Conservation (phyloP, 306 rosid species). For the Alnus glutinosa region DNA sequence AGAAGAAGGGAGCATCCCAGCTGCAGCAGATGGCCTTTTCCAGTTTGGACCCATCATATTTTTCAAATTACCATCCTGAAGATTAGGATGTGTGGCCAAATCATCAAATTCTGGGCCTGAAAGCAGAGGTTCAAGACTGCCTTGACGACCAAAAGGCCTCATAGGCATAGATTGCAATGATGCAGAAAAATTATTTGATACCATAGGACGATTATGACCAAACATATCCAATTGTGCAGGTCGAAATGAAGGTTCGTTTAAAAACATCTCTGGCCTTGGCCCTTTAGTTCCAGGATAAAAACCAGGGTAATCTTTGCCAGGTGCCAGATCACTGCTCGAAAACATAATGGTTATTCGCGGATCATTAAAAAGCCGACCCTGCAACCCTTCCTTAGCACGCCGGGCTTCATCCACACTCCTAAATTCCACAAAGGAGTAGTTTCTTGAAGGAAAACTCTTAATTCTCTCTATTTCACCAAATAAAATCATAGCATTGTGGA, state of each 20-base stretch:
- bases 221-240: slow-evolving; percentile 64
- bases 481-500: slow-evolving; percentile 97
- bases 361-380: slow-evolving; percentile 95
- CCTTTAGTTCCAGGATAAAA: slow-evolving; percentile 61
- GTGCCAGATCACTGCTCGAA: slow-evolving; percentile 77
- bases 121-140: slow-evolving; percentile 61
- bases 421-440: slow-evolving; percentile 88
- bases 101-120: slow-evolving; percentile 71
- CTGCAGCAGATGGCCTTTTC: slow-evolving; percentile 80
- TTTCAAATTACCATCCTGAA: slow-evolving; percentile 76
- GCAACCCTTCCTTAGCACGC: slow-evolving; percentile 98
- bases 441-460: slow-evolving; percentile 84
- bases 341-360: slow-evolving; percentile 89
- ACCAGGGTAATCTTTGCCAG: slow-evolving; percentile 66
- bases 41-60: slow-evolving; percentile 69
- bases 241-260: slow-evolving; percentile 60
- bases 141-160: slow-evolving; percentile 81
- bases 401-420: slow-evolving; percentile 98
- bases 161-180: slow-evolving; percentile 51
- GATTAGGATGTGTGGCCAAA: slow-evolving; percentile 41
- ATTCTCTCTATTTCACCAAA: slow-evolving; percentile 98
- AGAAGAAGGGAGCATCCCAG: slow-evolving; percentile 74
- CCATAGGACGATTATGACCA: slow-evolving; percentile 65
- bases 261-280: slow-evolving; percentile 62
- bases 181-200: slow-evolving; percentile 66